Percentiles rank a stretch among this genome's conserved stretches.
phyloP scores from a whole-genome alignment of 257 asterid genomes.

The Galeopsis tetrahit region DNA sequence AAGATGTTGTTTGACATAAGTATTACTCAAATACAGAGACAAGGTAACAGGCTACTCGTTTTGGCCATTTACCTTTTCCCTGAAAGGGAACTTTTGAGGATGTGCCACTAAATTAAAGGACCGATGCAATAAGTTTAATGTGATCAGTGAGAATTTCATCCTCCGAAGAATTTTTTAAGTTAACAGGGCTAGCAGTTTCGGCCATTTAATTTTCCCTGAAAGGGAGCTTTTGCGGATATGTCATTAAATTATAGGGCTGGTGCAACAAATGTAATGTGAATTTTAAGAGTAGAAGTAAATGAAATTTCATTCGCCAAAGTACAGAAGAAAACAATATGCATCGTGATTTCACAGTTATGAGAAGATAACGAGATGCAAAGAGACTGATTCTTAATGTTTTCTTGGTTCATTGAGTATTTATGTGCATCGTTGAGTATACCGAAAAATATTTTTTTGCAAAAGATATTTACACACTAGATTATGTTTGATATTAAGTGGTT shows the following conservation, averaged over 20 bases:
- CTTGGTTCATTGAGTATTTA: constrained; percentile 16
- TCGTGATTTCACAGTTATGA: constrained; percentile 15
- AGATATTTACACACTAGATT: constrained; percentile 1
- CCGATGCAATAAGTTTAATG: constrained; percentile 14
- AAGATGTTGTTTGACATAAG: constrained; percentile 16
- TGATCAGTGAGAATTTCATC: constrained; percentile 11
- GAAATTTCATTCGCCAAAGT: constrained; percentile 6
- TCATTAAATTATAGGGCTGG: constrained; percentile 15
- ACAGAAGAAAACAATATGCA: background rate
- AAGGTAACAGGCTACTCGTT: background rate
- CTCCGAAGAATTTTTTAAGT: background rate
- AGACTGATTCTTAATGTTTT: constrained; percentile 17
- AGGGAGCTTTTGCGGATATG: constrained; percentile 4
- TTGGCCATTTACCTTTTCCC: background rate
- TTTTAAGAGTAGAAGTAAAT: constrained; percentile 9
- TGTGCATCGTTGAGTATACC: constrained; percentile 10
- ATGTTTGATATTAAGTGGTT: constrained; percentile 22
- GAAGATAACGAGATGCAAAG: constrained; percentile 14
- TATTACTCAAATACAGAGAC: background rate
- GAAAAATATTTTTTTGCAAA: constrained; percentile 16
- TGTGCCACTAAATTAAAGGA: constrained; percentile 3
- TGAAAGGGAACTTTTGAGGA: constrained; percentile 8
- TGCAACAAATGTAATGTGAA: constrained; percentile 11
- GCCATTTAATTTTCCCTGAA: constrained; percentile 5
- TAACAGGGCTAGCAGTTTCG: constrained; percentile 11